These are phyloP conservation scores for Neostapfia colusana DNA, from an alignment of 176 grass and related monocot genomes.

Conservation along the genomic window DNA sequence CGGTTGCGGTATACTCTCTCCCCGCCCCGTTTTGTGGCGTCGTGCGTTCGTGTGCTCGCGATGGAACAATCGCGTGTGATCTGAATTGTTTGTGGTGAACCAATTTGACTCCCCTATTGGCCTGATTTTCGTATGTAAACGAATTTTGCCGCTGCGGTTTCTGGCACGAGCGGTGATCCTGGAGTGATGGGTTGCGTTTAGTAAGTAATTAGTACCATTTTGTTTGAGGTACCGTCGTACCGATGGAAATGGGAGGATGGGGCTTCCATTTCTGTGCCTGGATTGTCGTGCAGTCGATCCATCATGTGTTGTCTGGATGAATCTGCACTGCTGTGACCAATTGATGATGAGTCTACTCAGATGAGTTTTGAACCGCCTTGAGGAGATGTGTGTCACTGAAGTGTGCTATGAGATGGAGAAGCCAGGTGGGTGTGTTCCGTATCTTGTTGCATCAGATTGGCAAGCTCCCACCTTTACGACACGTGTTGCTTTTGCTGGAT, in stretches of 20 bases:
- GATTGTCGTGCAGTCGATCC: background rate
- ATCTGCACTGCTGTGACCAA: background rate
- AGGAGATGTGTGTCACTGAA: background rate
- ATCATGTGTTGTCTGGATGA: background rate
- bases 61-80: background rate
- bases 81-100: background rate
- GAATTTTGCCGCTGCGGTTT: background rate
- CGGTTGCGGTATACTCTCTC: conserved; percentile 28
- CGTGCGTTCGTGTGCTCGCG: background rate
- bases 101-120: conserved; percentile 21
- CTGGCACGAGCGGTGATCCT: background rate
- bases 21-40: background rate
- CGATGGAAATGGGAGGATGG: background rate
- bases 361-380: background rate
- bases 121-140: background rate
- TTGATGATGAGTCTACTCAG: background rate
- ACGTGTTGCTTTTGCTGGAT: background rate
- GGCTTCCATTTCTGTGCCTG: background rate
- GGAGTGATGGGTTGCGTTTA: background rate
- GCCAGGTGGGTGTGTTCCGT: background rate
- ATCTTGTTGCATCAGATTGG: background rate
- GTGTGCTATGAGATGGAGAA: conserved; percentile 2
- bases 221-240: background rate
- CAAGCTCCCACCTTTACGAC: background rate
- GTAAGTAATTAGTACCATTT: background rate